phyloP scores from a whole-genome alignment of 768 basidiomycete species.

The Coprinopsis marcescibilis region DNA sequence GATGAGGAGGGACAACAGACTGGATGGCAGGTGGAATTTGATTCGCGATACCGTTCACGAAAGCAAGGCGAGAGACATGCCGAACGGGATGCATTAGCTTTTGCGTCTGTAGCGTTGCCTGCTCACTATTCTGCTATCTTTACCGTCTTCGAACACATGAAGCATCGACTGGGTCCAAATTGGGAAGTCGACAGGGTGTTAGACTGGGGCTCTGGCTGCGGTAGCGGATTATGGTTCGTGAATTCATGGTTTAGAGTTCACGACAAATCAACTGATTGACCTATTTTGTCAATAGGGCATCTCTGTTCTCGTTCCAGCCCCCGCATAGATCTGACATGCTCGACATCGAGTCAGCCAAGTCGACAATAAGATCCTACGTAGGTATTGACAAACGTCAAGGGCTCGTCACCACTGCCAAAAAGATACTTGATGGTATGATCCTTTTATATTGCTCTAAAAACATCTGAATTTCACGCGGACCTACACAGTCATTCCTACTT shows the following conservation, averaged over 20 bases:
- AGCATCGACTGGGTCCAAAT: slow-evolving; percentile 54
- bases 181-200: slow-evolving; percentile 59
- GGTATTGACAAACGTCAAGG: slow-evolving; percentile 78
- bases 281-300: slow-evolving; percentile 49
- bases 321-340: slow-evolving; percentile 18
- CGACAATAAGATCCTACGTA: slow-evolving; percentile 56
- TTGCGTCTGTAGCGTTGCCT: slow-evolving; percentile 80
- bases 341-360: slow-evolving; percentile 38
- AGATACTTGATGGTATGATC: slow-evolving; percentile 47
- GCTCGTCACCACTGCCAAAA: slow-evolving; percentile 59
- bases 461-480: background rate
- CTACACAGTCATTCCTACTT: slow-evolving; percentile 35
- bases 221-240: slow-evolving; percentile 76
- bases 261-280: slow-evolving; percentile 11
- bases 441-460: background rate
- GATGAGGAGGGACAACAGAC: slow-evolving; percentile 24
- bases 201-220: slow-evolving; percentile 83
- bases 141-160: slow-evolving; percentile 66
- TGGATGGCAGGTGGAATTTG: slow-evolving; percentile 52
- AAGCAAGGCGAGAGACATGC: slow-evolving; percentile 53
- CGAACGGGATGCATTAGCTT: slow-evolving; percentile 74
- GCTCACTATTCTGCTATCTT: slow-evolving; percentile 78
- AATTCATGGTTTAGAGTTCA: slow-evolving; percentile 1
- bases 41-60: slow-evolving; percentile 54
- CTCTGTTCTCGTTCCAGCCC: slow-evolving; percentile 56